phyloP scores from a whole-genome alignment of 2,329 filamentous ascomycete species.

The Neopestalotiopsis clavispora region DNA sequence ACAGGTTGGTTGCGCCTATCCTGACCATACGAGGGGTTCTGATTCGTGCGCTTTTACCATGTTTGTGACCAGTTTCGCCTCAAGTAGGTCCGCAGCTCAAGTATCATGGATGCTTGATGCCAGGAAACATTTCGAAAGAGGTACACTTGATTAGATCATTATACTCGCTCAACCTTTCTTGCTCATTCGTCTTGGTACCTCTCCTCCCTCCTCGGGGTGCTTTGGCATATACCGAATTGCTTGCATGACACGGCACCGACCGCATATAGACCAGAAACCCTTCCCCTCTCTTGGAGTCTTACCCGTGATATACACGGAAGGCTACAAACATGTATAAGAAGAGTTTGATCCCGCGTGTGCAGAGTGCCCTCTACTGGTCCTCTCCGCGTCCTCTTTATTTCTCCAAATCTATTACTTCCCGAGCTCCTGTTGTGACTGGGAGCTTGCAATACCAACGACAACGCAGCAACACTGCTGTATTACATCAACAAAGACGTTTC shows the following conservation, averaged over 20 bases:
- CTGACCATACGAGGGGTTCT: background rate
- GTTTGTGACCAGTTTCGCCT: background rate
- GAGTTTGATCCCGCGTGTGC: constrained; percentile 6
- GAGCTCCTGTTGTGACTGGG: background rate
- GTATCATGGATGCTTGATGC: background rate
- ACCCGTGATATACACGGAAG: background rate
- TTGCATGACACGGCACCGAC: background rate
- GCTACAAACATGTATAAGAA: constrained; percentile 9
- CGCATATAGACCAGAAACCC: background rate
- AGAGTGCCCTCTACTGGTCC: background rate
- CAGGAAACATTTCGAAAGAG: background rate
- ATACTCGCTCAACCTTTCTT: background rate
- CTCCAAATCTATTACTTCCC: background rate
- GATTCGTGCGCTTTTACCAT: constrained; percentile 19
- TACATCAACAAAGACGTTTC: background rate
- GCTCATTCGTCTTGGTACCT: background rate
- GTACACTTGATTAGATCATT: background rate
- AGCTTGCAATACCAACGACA: background rate
- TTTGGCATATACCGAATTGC: background rate
- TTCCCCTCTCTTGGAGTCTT: constrained; percentile 3
- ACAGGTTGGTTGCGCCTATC: too few relatives aligned
- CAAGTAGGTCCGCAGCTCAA: background rate
- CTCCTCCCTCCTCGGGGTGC: background rate
- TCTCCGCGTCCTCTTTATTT: background rate
- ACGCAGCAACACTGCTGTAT: background rate